A percentile compares a stretch with the other conserved stretches of the same genome.
These are phyloP conservation scores for Lentinula sp. DNA, from an alignment of 768 basidiomycete species.

Conservation along the genomic window DNA sequence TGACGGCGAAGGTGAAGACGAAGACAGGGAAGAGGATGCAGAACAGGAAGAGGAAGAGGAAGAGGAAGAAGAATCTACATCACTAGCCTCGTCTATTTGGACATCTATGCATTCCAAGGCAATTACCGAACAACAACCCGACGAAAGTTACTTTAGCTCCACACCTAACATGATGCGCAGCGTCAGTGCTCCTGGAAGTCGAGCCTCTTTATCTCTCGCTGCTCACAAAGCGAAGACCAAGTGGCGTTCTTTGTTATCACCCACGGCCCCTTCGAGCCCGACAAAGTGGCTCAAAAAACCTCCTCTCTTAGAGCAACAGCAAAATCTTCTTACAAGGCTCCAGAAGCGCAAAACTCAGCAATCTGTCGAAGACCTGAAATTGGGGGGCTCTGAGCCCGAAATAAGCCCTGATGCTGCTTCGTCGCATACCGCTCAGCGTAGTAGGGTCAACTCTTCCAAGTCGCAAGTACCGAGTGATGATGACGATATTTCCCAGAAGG, in stretches of 20 bases:
- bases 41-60: no score
- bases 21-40: constrained; percentile 18
- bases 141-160: constrained; percentile 34
- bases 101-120: constrained; percentile 37
- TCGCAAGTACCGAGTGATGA: constrained; percentile 29
- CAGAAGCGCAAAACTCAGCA: not conserved
- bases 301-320: constrained; percentile 4
- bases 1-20: constrained; percentile 32
- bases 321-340: not conserved
- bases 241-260: constrained; percentile 43
- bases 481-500: constrained; percentile 32
- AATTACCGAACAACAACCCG: constrained; percentile 29
- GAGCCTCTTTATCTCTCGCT: constrained; percentile 31
- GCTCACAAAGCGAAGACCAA: constrained; percentile 52
- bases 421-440: constrained; percentile 20
- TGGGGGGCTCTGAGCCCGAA: not conserved
- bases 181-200: constrained; percentile 24
- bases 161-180: constrained; percentile 19
- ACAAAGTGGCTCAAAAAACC: constrained; percentile 23
- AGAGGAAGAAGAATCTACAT: constrained; percentile 39
- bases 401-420: constrained; percentile 11
- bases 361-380: constrained; percentile 7
- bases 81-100: constrained; percentile 48
- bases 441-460: constrained; percentile 27
- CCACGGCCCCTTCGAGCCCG: constrained; percentile 24